Conservation (phyloP, 177 flowering plant species). For the Vitis hybrid region DNA sequence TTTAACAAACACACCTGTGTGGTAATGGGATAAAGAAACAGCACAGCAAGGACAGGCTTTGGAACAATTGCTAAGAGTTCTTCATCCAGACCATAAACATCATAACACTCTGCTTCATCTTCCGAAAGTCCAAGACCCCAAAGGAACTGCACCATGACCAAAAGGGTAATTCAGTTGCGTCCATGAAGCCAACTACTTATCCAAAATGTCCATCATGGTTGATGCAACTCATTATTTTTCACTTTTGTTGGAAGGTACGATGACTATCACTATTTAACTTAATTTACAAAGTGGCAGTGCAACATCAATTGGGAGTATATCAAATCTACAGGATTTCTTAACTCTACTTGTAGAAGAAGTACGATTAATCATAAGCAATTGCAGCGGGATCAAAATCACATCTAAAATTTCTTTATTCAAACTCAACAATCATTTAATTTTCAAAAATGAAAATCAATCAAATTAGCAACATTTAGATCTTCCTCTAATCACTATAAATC, state of each 20-base stretch:
- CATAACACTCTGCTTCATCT: slow-evolving; percentile 79
- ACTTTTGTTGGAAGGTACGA: too few relatives aligned
- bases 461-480: background rate
- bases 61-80: slow-evolving; percentile 96
- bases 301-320: too few relatives aligned
- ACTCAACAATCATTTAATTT: background rate
- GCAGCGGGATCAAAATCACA: too few relatives aligned
- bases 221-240: too few relatives aligned
- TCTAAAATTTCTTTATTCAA: background rate
- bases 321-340: too few relatives aligned
- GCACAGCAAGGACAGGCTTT: slow-evolving; percentile 88
- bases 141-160: slow-evolving; percentile 60
- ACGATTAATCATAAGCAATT: too few relatives aligned
- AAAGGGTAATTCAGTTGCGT: background rate
- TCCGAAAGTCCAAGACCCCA: slow-evolving; percentile 89
- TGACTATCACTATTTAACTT: too few relatives aligned
- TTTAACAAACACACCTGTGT: slow-evolving; percentile 36
- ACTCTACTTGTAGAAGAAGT: too few relatives aligned
- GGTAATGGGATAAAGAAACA: slow-evolving; percentile 81
- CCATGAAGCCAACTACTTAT: background rate
- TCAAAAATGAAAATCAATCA: background rate
- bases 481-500: background rate
- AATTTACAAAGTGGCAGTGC: too few relatives aligned
- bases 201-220: background rate
- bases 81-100: slow-evolving; percentile 92